Percentiles rank a stretch among this genome's conserved stretches.
Conservation (phyloP, 495 filamentous ascomycete genomes). For the Daldinia childiae region DNA sequence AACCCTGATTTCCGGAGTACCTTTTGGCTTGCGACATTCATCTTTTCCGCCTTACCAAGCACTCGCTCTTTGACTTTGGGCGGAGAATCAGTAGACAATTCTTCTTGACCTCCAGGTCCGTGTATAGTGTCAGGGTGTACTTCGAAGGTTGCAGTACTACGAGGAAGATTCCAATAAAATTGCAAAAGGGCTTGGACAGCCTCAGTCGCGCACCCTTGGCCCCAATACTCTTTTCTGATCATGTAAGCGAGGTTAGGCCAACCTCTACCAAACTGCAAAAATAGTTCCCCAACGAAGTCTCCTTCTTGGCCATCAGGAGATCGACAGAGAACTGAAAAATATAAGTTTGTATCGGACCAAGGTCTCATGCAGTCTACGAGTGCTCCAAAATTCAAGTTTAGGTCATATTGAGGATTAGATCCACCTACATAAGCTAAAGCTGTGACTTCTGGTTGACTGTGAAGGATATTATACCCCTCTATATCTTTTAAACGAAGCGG, state of each 20-base stretch:
- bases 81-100: not conserved
- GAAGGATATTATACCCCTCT: not conserved
- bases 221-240: not conserved
- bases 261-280: not conserved
- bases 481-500: not conserved
- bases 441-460: not conserved
- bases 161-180: not conserved
- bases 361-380: not conserved
- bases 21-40: not conserved
- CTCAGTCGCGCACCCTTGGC: not conserved
- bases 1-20: not conserved
- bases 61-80: not conserved
- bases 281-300: not conserved
- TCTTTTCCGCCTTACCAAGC: not conserved
- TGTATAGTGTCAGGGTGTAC: not conserved
- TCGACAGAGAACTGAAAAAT: not conserved
- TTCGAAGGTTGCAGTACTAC: not conserved
- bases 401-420: not conserved
- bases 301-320: not conserved
- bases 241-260: not conserved
- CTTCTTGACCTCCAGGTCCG: too few relatives aligned
- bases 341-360: not conserved
- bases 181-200: not conserved
- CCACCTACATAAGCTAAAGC: not conserved
- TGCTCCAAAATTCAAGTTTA: not conserved